Conservation (phyloP, 345 rosid genomes). For the Noccaea bulbosa region DNA sequence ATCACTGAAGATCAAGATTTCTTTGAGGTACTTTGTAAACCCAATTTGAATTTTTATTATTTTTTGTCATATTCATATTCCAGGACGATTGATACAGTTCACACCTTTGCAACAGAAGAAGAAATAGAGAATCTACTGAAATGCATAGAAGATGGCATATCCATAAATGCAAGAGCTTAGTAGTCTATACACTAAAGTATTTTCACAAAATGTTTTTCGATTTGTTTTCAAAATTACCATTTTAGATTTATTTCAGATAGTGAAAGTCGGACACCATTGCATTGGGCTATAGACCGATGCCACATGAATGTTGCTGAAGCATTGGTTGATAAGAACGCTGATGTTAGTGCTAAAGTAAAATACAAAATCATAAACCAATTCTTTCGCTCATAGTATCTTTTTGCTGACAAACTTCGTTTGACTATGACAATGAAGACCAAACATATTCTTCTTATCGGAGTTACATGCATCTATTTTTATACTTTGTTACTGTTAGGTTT, state of each 20-base stretch:
- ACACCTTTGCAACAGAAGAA: constrained; percentile 94
- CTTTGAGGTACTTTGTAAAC: too few relatives aligned
- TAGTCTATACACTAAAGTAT: constrained; percentile 13
- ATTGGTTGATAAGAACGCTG: constrained; percentile 68
- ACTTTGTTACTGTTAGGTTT: too few relatives aligned
- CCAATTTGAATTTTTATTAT: too few relatives aligned
- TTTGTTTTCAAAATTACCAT: neutral
- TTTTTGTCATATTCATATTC: neutral
- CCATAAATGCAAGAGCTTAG: constrained; percentile 70
- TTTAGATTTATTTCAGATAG: constrained; percentile 59
- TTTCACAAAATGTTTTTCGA: neutral
- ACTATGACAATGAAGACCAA: too few relatives aligned
- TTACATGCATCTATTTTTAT: too few relatives aligned
- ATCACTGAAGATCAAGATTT: too few relatives aligned
- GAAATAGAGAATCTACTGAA: constrained; percentile 67
- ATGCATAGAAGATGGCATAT: constrained; percentile 71
- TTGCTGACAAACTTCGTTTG: too few relatives aligned
- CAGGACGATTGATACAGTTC: constrained; percentile 90
- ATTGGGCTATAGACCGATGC: constrained; percentile 97
- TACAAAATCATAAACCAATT: neutral
- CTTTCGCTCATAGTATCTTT: too few relatives aligned
- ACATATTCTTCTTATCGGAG: too few relatives aligned
- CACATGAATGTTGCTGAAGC: constrained; percentile 56
- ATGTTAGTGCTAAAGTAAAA: constrained; percentile 78
- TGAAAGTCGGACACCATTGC: constrained; percentile 88